Conservation (phyloP, 768 basidiomycete genomes). For the Leccinum arenicola region DNA sequence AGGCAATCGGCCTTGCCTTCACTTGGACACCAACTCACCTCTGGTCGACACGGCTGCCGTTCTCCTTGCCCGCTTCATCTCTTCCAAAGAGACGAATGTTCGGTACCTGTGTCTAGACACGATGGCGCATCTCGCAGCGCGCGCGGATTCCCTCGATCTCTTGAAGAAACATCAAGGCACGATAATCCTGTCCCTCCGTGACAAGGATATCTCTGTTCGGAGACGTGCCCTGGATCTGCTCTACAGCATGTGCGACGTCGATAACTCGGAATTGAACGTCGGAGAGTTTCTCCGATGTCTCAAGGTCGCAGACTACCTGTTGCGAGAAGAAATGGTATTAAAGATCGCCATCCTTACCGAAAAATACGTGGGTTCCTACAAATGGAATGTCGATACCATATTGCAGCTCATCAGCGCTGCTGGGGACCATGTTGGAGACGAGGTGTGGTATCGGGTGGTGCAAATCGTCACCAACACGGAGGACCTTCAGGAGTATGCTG, state of each 20-base stretch:
- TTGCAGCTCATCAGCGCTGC: conserved; percentile 93
- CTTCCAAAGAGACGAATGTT: conserved; percentile 98
- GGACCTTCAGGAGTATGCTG: conserved; percentile 95
- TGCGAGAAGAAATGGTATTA: conserved; percentile 97
- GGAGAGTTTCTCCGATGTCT: conserved; percentile 93
- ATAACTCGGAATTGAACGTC: conserved; percentile 94
- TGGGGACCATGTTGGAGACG: conserved; percentile 98
- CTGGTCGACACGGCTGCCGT: conserved; percentile 86
- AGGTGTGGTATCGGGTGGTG: conserved; percentile 99
- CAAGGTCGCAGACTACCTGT: conserved; percentile 92
- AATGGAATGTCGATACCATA: conserved; percentile 99
- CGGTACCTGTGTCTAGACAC: conserved; percentile 96
- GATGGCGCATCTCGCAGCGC: conserved; percentile 96
- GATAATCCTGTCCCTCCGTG: conserved; percentile 90
- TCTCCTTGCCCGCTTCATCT: conserved; percentile 92
- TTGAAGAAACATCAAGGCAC: conserved; percentile 96
- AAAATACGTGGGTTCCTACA: conserved; percentile 95
- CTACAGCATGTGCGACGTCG: conserved; percentile 99
- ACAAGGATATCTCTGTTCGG: conserved; percentile 96
- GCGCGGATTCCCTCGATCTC: conserved; percentile 84
- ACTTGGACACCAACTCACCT: conserved; percentile 87
- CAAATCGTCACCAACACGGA: conserved; percentile 99
- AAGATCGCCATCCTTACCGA: conserved; percentile 99
- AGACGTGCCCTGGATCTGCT: conserved; percentile 91
- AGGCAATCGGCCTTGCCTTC: conserved; percentile 94